Evolutionary conservation across 306 rosid genomes (phyloP).

Genomic region (Gynostemma pentaphyllum): DNA sequence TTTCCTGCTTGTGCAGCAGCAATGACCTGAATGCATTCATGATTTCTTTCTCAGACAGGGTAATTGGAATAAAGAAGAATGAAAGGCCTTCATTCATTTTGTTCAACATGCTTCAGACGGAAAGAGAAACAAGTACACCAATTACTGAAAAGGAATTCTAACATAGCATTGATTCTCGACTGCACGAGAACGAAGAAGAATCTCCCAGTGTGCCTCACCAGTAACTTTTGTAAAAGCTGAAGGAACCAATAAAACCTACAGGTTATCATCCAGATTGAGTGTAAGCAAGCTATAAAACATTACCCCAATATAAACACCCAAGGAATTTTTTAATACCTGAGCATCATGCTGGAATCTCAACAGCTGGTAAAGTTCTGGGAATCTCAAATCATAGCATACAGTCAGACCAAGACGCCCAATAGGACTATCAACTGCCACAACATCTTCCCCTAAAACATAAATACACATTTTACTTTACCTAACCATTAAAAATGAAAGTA

Average conservation of each 20-base stretch:
- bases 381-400: slow-evolving; percentile 94
- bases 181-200: slow-evolving; percentile 95
- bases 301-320: slow-evolving; percentile 9
- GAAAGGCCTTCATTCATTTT: not conserved
- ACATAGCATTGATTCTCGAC: slow-evolving; percentile 92
- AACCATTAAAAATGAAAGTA: not conserved
- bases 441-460: slow-evolving; percentile 52
- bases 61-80: slow-evolving; percentile 7
- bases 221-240: slow-evolving; percentile 82
- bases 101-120: not conserved
- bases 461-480: slow-evolving; percentile 7
- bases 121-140: not conserved
- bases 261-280: slow-evolving; percentile 7
- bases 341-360: slow-evolving; percentile 74
- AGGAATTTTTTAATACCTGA: slow-evolving; percentile 31
- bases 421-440: slow-evolving; percentile 79
- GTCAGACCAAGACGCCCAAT: slow-evolving; percentile 81
- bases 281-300: slow-evolving; percentile 15
- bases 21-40: slow-evolving; percentile 54
- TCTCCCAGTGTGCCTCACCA: slow-evolving; percentile 95
- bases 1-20: slow-evolving; percentile 94
- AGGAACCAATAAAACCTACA: slow-evolving; percentile 76
- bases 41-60: slow-evolving; percentile 13
- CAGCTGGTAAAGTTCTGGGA: slow-evolving; percentile 75
- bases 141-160: slow-evolving; percentile 20